phyloP scores from a whole-genome alignment of 139 green algal species.

The Micromonas pusilla region DNA sequence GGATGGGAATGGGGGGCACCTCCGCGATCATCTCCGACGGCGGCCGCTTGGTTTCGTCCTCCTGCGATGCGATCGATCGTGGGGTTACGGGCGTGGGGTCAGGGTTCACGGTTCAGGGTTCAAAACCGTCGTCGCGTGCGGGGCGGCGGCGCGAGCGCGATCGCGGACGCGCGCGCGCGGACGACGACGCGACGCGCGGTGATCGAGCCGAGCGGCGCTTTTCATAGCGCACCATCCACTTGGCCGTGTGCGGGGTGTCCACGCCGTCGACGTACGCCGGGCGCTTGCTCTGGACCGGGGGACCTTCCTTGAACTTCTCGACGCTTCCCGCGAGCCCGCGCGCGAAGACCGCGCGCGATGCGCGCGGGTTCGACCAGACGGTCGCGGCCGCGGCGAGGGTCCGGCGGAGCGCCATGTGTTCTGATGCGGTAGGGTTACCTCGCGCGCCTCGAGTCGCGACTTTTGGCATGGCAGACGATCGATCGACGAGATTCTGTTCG shows the following conservation, averaged over 20 bases:
- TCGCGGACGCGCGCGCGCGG: too few species aligned
- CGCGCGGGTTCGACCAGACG: neutral
- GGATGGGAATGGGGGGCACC: neutral
- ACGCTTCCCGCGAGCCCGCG: neutral
- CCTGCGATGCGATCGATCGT: too few species aligned
- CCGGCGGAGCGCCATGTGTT: neutral
- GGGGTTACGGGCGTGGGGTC: too few species aligned
- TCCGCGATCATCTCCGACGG: constrained; percentile 3
- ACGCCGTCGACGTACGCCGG: neutral
- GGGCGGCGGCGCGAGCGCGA: too few species aligned
- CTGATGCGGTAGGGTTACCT: too few species aligned
- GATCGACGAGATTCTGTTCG: neutral
- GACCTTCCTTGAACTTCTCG: neutral
- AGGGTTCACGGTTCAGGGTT: too few species aligned
- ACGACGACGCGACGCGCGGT: neutral
- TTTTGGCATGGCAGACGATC: too few species aligned
- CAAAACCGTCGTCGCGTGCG: too few species aligned
- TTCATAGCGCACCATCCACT: constrained; percentile 17
- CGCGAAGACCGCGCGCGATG: neutral
- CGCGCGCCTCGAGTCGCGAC: too few species aligned
- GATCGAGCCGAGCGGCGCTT: neutral
- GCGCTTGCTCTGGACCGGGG: constrained; percentile 3
- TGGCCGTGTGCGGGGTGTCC: constrained; percentile 2
- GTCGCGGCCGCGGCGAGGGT: too few species aligned
- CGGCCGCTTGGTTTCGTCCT: neutral